These are phyloP conservation scores for Wilcoxina mikolae DNA, from an alignment of 495 filamentous ascomycete genomes.

Conservation along the genomic window DNA sequence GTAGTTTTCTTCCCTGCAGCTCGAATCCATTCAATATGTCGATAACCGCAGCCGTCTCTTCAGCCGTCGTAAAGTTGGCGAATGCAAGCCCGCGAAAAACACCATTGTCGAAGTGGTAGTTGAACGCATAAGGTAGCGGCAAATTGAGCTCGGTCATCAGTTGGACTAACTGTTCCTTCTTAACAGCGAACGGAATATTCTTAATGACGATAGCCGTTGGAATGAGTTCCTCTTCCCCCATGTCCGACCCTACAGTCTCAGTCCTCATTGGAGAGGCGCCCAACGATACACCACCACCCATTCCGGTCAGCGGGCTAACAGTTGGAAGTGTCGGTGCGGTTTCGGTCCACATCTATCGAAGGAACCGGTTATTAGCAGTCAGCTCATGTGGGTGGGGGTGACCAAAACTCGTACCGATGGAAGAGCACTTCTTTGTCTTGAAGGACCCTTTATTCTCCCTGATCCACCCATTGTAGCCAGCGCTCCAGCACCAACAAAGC, in stretches of 20 bases:
- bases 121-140: conserved; percentile 93
- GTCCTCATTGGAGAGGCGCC: conserved; percentile 39
- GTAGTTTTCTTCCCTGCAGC: conserved; percentile 79
- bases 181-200: conserved; percentile 96
- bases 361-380: conserved; percentile 2
- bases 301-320: conserved; percentile 36
- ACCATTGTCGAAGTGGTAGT: conserved; percentile 98
- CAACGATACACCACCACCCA: conserved; percentile 34
- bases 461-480: conserved; percentile 40
- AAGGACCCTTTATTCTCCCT: conserved; percentile 42
- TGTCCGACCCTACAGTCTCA: conserved; percentile 35
- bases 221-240: conserved; percentile 74
- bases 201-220: conserved; percentile 98
- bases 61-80: conserved; percentile 91
- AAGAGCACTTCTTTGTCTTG: conserved; percentile 40
- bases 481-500: conserved; percentile 38
- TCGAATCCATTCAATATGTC: conserved; percentile 87
- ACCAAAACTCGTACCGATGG: conserved; percentile 39
- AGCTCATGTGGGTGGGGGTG: neutral
- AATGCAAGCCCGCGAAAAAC: conserved; percentile 94
- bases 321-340: conserved; percentile 40
- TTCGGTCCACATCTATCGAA: conserved; percentile 44
- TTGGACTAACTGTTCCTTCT: conserved; percentile 84
- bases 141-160: conserved; percentile 85
- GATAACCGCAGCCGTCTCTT: conserved; percentile 85